These are phyloP conservation scores for Gyrodon lividus DNA, from an alignment of 768 basidiomycete genomes.

Conservation along the genomic window DNA sequence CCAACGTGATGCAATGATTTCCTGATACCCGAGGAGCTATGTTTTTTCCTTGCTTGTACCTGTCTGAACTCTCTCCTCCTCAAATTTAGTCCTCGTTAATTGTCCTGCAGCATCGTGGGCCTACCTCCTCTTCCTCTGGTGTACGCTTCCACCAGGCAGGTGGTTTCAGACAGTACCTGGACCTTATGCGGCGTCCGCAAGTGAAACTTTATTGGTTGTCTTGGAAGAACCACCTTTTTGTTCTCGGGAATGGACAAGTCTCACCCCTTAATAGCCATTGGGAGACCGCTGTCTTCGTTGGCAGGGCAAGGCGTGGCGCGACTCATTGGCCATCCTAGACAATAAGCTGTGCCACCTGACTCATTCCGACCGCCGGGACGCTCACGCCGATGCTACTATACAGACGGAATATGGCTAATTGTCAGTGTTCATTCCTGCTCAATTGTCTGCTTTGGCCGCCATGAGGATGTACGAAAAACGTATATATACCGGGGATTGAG, in stretches of 20 bases:
- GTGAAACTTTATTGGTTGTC: not conserved
- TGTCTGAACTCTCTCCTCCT: not conserved
- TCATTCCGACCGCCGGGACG: conserved; percentile 6
- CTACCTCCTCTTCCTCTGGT: not conserved
- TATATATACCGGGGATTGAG: conserved; percentile 14
- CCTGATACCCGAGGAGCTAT: conserved; percentile 1
- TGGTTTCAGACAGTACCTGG: not conserved
- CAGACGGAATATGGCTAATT: conserved; percentile 2
- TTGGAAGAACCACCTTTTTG: conserved; percentile 17
- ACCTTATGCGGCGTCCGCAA: not conserved
- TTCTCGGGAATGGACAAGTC: conserved; percentile 14
- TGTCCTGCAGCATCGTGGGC: not conserved
- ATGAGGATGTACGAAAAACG: conserved; percentile 1
- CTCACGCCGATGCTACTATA: conserved; percentile 3
- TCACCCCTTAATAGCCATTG: conserved; percentile 4
- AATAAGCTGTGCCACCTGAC: conserved; percentile 13
- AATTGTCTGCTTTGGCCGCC: conserved; percentile 14
- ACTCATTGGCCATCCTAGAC: conserved; percentile 6
- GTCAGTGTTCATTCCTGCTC: not conserved
- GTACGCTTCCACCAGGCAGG: not conserved
- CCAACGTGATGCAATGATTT: not conserved
- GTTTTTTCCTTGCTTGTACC: not conserved
- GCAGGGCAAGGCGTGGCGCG: not conserved
- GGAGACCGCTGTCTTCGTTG: not conserved
- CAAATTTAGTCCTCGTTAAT: not conserved